Evolutionary conservation across 176 grass and related monocot species (phyloP), one percentile per base, ranked within the genome.

Genomic region (Oropetium thomaeum): DNA sequence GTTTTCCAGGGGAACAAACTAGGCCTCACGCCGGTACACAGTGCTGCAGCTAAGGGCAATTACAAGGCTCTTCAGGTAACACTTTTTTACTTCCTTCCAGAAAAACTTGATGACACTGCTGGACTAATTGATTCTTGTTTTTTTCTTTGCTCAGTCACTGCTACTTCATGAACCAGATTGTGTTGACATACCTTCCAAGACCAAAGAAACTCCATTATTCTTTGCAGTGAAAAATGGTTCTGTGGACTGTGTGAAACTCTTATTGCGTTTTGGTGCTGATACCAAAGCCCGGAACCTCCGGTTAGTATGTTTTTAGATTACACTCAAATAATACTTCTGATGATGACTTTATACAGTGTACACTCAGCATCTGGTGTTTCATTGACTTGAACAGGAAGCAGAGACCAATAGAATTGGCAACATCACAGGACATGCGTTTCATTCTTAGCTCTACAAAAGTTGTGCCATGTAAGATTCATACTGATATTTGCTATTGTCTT

Each of bases 141-240:
- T 67, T 82, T 73, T 70, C 14, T 86, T 82, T 78, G 22, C 11
- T 89, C 55, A 90, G 88, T 47, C 81, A 80, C 84, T 90, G 35
- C 80, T 87, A 20, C 76, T 77, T 72, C 76, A 90, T 71, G 80
- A 66, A 0, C 84, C 82, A 71, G 84, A 90, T 59, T 90, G 75
- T 55, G 84, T 90, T 66, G 84, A 90, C 62, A 86, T 73, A 66
- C 79, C 80, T 83, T 84, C 88, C 47, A 80, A 90, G 80, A 90
- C 80, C 51, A 87, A 90, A 77, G 88, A 90, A 80, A 90, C 88
- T 4, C 88, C 84, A 71, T 43, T 90, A 45, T 87, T 90, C 71
- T 80, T 87, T 54, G 88, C 84, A 67, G 80, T 87, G 42, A 90
- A 84, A 60, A 87, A 78, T 33, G 84, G 76, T 71, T 87, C 59